Evolutionary conservation across 2,329 filamentous ascomycete species (phyloP).

Genomic region (Claviceps cyperi): DNA sequence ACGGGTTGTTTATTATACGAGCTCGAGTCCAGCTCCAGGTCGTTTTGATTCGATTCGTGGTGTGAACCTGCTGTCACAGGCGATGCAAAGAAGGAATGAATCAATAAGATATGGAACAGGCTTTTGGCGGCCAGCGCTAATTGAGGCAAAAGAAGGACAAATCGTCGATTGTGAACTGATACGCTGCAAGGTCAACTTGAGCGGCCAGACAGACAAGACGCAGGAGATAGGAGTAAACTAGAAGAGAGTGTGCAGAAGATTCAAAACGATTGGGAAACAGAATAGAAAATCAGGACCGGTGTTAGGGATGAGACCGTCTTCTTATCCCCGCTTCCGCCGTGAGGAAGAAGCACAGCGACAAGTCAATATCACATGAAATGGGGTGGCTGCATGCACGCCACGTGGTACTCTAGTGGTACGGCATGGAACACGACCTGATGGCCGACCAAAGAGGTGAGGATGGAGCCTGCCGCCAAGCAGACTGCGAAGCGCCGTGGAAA

Average conservation of each 20-base stretch:
- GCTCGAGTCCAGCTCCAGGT: constrained; percentile 11
- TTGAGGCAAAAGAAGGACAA: neutral
- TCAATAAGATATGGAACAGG: neutral
- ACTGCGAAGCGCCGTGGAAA: neutral
- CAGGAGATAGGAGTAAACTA: neutral
- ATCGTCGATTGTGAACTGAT: neutral
- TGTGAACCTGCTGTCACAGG: neutral
- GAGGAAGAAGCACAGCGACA: neutral
- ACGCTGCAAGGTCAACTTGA: neutral
- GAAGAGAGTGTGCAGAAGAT: constrained; percentile 6
- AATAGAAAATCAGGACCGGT: constrained; percentile 11
- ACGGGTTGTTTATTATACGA: neutral
- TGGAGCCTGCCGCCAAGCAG: neutral
- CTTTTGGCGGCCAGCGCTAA: neutral
- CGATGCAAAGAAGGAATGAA: neutral
- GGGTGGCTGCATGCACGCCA: neutral
- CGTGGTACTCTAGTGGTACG: neutral
- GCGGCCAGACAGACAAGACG: neutral
- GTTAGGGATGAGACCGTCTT: constrained; percentile 15
- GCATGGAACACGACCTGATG: neutral
- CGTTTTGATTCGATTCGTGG: neutral
- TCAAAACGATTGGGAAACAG: constrained; percentile 11
- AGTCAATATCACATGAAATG: neutral
- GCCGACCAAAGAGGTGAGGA: neutral
- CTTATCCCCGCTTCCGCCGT: constrained; percentile 12